Evolutionary conservation across 495 filamentous ascomycete species (phyloP), one percentile per base, ranked within the genome.

Genomic region (Neurospora sp.): DNA sequence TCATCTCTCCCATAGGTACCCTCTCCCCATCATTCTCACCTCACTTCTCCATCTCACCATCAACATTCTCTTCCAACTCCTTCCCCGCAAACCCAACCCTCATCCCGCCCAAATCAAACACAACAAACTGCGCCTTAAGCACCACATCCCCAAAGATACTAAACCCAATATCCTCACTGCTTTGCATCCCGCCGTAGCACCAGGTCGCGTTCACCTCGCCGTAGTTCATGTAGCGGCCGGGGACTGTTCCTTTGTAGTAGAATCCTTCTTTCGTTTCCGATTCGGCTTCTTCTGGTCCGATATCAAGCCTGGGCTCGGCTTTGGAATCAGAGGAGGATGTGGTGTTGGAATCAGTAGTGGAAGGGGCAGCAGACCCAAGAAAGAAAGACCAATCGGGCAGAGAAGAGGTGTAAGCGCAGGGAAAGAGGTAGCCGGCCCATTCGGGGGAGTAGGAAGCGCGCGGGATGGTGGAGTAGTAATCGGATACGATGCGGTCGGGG

Each of bases 131-230:
- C 76, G 86, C 86, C 85, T 93, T 93, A 70, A 94, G 84, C 82
- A 92, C 90, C 59, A 93, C 86, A 74, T 93, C 92, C 70, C 91
- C 91, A 71, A 92, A 89, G 78, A 94, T 91, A 72, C 85, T 86
- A 79, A 91, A 88, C 20, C 83, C 86, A 27, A 92, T 83, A 69
- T 89, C 88, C 86, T 73, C 71, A 14, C 83, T 82, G 78, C 89
- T 88, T 82, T 92, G 90, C 72, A 92, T 85, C 44, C 87, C 87
- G 72, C 90, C 90, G 77, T 84, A 89, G 82, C 90, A 92, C 35
- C 59, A 69, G 73, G 79, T 84, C 44, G 77, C 80, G 37, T 66
- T 72, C 8, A 81, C 77, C 39, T 81, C 80, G 0, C 81, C 84
- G 75, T 87, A 89, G 78, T 88, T 90, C 75, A 91, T 80, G 70